Conservation (phyloP, 371 early-diverging fungal genomes). For the Haplosporangium sp. region DNA sequence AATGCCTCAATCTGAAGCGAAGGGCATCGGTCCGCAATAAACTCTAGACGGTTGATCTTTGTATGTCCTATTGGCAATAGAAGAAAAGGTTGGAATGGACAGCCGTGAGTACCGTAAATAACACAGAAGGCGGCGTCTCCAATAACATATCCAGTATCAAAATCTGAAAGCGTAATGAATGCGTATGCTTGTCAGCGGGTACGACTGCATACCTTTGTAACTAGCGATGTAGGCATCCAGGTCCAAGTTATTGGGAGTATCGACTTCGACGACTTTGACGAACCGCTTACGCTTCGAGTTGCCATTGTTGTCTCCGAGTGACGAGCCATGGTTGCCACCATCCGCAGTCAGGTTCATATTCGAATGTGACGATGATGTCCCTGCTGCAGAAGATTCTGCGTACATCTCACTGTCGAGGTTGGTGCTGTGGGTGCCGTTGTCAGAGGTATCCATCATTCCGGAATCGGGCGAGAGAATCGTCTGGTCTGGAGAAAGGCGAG, state of each 20-base stretch:
- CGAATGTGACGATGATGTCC: conserved; percentile 42
- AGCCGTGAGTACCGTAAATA: too few species aligned
- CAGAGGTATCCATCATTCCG: conserved; percentile 45
- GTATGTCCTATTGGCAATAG: conserved; percentile 64
- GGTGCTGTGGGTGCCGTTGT: conserved; percentile 6
- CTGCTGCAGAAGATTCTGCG: conserved; percentile 23
- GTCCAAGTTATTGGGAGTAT: conserved; percentile 68
- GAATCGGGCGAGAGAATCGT: conserved; percentile 27
- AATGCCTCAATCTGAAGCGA: conserved; percentile 75
- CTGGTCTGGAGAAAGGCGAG: conserved; percentile 45
- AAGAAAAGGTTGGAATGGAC: neutral
- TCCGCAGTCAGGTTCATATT: conserved; percentile 48
- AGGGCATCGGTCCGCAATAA: conserved; percentile 81
- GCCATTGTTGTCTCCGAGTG: conserved; percentile 29
- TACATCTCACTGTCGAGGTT: conserved; percentile 41
- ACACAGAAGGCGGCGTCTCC: too few species aligned
- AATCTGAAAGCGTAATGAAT: neutral
- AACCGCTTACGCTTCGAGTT: conserved; percentile 57
- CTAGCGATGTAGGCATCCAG: conserved; percentile 75
- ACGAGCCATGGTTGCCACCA: conserved; percentile 10
- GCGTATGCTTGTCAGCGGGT: neutral
- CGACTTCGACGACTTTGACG: conserved; percentile 55
- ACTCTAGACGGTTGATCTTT: conserved; percentile 76
- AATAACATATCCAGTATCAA: too few species aligned
- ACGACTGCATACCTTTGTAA: conserved; percentile 65